Base-by-base conservation (phyloP, 116 monocot genomes). In the Papilionanthe hybrid region DNA sequence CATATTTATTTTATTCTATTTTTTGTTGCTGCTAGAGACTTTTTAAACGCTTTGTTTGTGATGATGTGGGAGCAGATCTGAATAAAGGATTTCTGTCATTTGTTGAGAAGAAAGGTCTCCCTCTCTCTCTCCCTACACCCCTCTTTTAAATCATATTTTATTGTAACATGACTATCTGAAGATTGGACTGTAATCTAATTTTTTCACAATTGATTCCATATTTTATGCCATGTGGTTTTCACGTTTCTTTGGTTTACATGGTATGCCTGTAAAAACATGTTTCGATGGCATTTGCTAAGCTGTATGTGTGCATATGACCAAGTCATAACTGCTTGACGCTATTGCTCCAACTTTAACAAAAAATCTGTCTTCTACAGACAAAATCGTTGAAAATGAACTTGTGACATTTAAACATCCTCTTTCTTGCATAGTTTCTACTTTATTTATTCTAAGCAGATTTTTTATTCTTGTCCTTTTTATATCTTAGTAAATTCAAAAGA, bases 1-100 rank as follows among this genome's bases (percentile, higher is more conserved):
- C 37, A 56, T 45, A 45, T 55, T 56, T 56, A 56, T 23, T 63
- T 25, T 25, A 8, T 76, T 66, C 41, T 81, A 68, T 75, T 67
- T 55, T 82, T 81, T 81, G 80, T 55, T 76, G 25, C 78, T 87
- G 78, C 7, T 77, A 99, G 99, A 93, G 95, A 73, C 95, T 99
- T 85, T 99, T 99, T 80, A 99, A 99, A 81, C 93, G 99, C 20
- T 77, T 79, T 57, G 68, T 99, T 79, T 89, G 86, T 72, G 92
- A 99, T 65, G 91, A 95, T 81, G 73, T 93, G 80, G 95, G 99
- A 74, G 85, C 95, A 65, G 87, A 99, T 81, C 77, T 99, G 44
- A 99, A 95, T 84, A 76, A 78, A 80, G 95, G 99, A 5, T 99
- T 93, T 78, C 93, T 93, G 77, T 86, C 99, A 80, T 99, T 95